Evolutionary conservation across 1,139 yeast genomes (phyloP).

Genomic region (Taphrina communis): DNA sequence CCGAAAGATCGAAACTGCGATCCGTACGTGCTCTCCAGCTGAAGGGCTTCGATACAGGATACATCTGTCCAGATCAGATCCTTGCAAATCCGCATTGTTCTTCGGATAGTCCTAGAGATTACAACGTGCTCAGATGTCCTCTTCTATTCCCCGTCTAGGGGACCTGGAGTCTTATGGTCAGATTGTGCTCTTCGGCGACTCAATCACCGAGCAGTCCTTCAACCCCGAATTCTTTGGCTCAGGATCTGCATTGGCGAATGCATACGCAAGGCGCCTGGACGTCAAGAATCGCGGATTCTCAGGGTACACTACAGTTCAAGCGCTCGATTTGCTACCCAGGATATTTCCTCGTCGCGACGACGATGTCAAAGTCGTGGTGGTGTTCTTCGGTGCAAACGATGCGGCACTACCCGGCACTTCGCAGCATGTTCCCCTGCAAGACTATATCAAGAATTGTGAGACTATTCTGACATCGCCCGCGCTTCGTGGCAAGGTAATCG

Average conservation of each 20-base stretch:
- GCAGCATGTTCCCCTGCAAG: constrained; percentile 34
- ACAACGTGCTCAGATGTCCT: background rate
- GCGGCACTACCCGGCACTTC: constrained; percentile 50
- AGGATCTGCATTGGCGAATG: constrained; percentile 31
- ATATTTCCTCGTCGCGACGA: constrained; percentile 24
- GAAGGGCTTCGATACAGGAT: too few relatives aligned
- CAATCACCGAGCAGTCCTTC: constrained; percentile 40
- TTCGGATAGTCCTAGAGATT: too few relatives aligned
- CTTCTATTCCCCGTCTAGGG: background rate
- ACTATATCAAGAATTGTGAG: constrained; percentile 10
- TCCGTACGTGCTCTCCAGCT: too few relatives aligned
- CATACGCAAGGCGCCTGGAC: constrained; percentile 29
- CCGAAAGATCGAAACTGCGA: too few relatives aligned
- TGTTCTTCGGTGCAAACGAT: constrained; percentile 82
- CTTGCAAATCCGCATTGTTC: too few relatives aligned
- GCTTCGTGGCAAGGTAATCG: constrained; percentile 52
- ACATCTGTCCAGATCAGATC: too few relatives aligned
- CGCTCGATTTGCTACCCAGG: constrained; percentile 27
- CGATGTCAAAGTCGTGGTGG: constrained; percentile 57
- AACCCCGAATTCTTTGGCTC: constrained; percentile 23
- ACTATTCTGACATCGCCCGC: background rate
- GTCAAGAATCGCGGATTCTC: constrained; percentile 37
- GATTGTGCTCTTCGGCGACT: constrained; percentile 38
- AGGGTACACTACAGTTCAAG: constrained; percentile 36
- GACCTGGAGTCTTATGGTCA: constrained; percentile 37